Evolutionary conservation across 139 green algal genomes (phyloP), one percentile per base, ranked within the genome.

Genomic region (Limnomonas spitsbergensis): DNA sequence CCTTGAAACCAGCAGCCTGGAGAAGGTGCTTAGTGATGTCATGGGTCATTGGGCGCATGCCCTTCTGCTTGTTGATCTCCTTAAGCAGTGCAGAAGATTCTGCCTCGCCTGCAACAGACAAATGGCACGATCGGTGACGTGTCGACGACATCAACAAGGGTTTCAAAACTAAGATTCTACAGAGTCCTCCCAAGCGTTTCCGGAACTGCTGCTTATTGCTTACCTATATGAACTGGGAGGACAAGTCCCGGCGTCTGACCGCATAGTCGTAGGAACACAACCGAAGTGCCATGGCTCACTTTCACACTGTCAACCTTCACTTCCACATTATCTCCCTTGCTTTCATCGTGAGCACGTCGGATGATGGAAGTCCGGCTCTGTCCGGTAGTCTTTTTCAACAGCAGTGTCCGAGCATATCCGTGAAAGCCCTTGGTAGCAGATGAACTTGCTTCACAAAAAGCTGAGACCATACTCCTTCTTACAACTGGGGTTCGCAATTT

Each of bases 21-120:
- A 91, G 67, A 6, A 89, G 78, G 78, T 85, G 86, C 78, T 89
- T 91, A 69, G 83, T 81, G 2, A 90, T 34, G 61, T 91, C 87
- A 31, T 91, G 87, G 14, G 87, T 91, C n/a, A 91, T 53, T 27
- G 87, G 87, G 2, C 87, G 79, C 40, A 83, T 34, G 52, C 82
- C 73, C 7, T 67, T 69, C 37, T 72, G 40, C 68, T 86, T 89
- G 37, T 78, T 83, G 29, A 89, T 84, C 76, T 89, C 81, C 73
- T 85, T 74, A 20, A 74, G 68, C 35, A 74, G 68, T 9, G 68
- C 68, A 26, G 68, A 74, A 9, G 20, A 47, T 32, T 74, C 68
- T 26, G 68, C 68, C 68, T 74, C 68, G 36, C 68, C 68, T 74
- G 29, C 36, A 70, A n/a, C 4, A 32, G 27, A 7, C 29, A 70